Evolutionary conservation across 2,329 filamentous ascomycete genomes (phyloP), one percentile per base, ranked within the genome.

Genomic region (Dothistroma septosporum): DNA sequence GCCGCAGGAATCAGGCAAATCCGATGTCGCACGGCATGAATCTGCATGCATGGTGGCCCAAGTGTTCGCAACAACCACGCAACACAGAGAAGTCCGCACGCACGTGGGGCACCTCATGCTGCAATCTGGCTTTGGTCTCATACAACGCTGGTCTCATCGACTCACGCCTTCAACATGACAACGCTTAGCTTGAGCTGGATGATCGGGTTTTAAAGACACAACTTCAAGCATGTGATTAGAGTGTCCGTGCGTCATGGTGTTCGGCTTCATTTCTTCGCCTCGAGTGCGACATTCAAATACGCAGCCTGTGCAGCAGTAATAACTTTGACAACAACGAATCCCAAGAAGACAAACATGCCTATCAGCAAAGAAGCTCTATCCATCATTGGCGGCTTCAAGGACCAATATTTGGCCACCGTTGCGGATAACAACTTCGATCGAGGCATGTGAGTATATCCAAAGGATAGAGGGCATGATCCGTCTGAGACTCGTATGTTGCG

Each of bases 391-490:
- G 47, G 33, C 54, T 64, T 61, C 47, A 60, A 59, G n/a, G 21
- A 35, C 7, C 52, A 58, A 35, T 64, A 64, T 37, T 53, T 67
- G 12, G 52, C 55, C 19, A 33, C 53, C 1, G 63, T 61, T 6
- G 57, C 60, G 14, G 11, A 53, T n/a, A 35, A 60, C 50, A 64
- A 66, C 53, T 68, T 68, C 58, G 66, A 66, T 46, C 57, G 61
- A 21, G 56, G 49, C 14, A 53, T 68, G 19, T 44, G 24, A 28
- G 24, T 28, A 28, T 3, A 28, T 28, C 3, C 24, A 28, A 28
- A 28, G 24, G 24, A 28, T 6, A 28, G 2, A 28, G 24, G 24
- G 24, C 2, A 28, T 28, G 24, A 6, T 28, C 24, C 6, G 24
- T 28, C 2, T 28, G 24, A 28, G 24, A 28, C 24, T 28, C 24